Evolutionary conservation across 1,139 yeast genomes (phyloP), one percentile per base, ranked within the genome.

Genomic region (Candida sojae): DNA sequence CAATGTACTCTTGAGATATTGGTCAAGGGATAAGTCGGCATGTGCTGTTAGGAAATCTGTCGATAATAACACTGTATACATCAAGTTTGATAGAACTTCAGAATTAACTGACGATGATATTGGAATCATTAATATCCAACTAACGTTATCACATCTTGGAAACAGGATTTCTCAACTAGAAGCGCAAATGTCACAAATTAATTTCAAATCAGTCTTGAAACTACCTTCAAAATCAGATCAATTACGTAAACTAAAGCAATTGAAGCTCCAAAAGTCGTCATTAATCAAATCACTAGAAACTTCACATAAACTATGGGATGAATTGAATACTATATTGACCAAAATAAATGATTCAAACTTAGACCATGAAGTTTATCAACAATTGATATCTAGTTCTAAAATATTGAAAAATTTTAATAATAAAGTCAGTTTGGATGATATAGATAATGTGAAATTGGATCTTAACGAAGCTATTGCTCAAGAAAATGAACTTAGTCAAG

Each of bases 271-370:
- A 34, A 44, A 46, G 50, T 63, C 64, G 45, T 42, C 63, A 8
- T 61, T 70, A 3, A 62, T 60, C 21, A 61, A 60, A 21, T 67
- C 79, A 0, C 60, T 74, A 32, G 57, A 59, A 2, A 65, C 63
- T 23, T 65, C 75, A 4, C 52, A 66, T 1, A 52, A 53, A 4
- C 62, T 75, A 2, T 62, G 66, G n/a, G 62, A 60, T 35, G 79
- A 79, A 45, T 58, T 82, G 26, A 60, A 59, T 13, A 58, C 66
- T 2, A 63, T 81, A 0, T 56, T 78, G 33, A 57, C 61, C 39
- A 79, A 79, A 53, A 72, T 82, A 39, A 74, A 80, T 54, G 77
- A 79, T 48, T 76, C 84, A 1, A 65, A 70, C 11, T 65, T 76
- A 2, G 81, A 80, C 53, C 59, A 66, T 5, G 60, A 67, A 13